A percentile compares a stretch with the other conserved stretches of the same genome.
phyloP scores from a whole-genome alignment of 257 asterid genomes.

The Primulina eburnea region DNA sequence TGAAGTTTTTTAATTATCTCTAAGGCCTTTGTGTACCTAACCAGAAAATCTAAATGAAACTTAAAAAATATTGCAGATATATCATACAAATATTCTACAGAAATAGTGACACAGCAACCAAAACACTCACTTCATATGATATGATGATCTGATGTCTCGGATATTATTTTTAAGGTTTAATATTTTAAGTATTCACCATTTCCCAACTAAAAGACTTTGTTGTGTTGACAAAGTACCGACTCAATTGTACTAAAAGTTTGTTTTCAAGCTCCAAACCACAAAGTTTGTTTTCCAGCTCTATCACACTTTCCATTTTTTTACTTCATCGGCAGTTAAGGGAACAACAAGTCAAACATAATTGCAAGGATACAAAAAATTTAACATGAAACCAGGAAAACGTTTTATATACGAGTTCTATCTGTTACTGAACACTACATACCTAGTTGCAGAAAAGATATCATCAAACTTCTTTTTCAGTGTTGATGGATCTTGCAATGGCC shows the following conservation, averaged over 20 bases:
- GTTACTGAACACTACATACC: slow-evolving; percentile 44
- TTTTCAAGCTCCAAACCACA: too few species aligned
- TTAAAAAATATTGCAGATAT: slow-evolving; percentile 14
- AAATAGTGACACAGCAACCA: slow-evolving; percentile 2
- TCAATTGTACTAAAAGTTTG: too few species aligned
- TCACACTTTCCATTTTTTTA: too few species aligned
- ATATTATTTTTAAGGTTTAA: too few species aligned
- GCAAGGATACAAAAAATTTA: neutral
- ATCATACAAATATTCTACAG: slow-evolving; percentile 11
- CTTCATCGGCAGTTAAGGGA: too few species aligned
- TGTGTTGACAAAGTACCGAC: too few species aligned
- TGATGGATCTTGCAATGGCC: slow-evolving; percentile 97
- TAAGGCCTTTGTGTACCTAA: slow-evolving; percentile 93
- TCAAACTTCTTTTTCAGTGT: slow-evolving; percentile 92
- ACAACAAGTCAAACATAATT: too few species aligned
- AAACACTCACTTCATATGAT: neutral
- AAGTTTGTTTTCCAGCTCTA: too few species aligned
- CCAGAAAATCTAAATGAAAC: slow-evolving; percentile 23
- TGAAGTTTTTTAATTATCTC: slow-evolving; percentile 98
- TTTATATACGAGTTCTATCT: neutral
- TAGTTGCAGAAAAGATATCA: slow-evolving; percentile 95
- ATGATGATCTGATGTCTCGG: too few species aligned
- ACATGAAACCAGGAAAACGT: slow-evolving; percentile 2
- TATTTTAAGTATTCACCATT: neutral
- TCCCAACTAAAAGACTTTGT: neutral